These are phyloP conservation scores for Ascodesmis nigricans DNA, from an alignment of 495 filamentous ascomycete genomes.

Conservation along the genomic window DNA sequence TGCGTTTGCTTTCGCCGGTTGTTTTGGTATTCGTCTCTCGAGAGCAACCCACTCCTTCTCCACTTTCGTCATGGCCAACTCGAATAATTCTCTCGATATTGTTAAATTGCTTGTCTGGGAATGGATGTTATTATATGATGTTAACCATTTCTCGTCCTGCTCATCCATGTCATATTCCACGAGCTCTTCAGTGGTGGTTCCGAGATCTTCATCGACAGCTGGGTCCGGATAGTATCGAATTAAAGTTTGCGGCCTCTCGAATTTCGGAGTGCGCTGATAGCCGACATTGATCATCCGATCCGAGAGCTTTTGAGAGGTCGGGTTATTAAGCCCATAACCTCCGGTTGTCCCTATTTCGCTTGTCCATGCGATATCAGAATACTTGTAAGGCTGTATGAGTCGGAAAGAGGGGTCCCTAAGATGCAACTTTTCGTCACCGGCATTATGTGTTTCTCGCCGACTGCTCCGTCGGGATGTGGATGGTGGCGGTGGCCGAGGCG, in stretches of 20 bases:
- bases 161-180: conserved; percentile 99
- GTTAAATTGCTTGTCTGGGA: conserved; percentile 47
- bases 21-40: conserved; percentile 88
- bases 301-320: conserved; percentile 37
- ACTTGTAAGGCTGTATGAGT: conserved; percentile 20
- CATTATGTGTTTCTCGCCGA: conserved; percentile 5
- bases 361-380: conserved; percentile 16
- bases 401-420: conserved; percentile 37
- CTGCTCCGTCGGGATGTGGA: conserved; percentile 4
- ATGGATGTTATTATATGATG: conserved; percentile 56
- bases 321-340: conserved; percentile 15
- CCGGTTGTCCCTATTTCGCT: conserved; percentile 11
- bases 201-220: conserved; percentile 20
- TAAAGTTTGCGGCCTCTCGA: conserved; percentile 52
- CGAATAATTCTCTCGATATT: conserved; percentile 81
- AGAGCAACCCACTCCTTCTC: conserved; percentile 96
- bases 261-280: conserved; percentile 84
- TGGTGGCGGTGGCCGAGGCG: conserved; percentile 1
- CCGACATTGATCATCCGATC: conserved; percentile 77
- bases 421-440: conserved; percentile 29
- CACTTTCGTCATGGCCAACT: conserved; percentile 94
- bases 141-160: conserved; percentile 91
- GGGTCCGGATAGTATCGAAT: conserved; percentile 36
- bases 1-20: conserved; percentile 80
- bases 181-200: conserved; percentile 35